Conservation (phyloP, 1,284 basidiomycete genomes). For the Leccinum pachyderme region DNA sequence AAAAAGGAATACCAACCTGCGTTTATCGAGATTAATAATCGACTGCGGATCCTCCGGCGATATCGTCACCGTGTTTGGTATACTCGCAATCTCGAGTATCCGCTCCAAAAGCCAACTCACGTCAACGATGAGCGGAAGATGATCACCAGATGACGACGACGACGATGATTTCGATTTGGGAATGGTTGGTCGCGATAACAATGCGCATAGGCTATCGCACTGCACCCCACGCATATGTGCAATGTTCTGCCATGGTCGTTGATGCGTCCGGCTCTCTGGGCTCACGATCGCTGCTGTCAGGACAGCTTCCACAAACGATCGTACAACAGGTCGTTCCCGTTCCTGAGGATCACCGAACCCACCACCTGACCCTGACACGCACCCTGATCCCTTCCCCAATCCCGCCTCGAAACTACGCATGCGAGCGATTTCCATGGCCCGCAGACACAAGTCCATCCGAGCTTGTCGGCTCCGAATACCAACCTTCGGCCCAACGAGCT, state of each 20-base stretch:
- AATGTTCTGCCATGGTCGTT: slow-evolving; percentile 70
- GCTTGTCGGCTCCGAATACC: slow-evolving; percentile 62
- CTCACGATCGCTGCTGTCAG: slow-evolving; percentile 69
- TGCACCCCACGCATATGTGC: slow-evolving; percentile 54
- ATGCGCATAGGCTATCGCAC: slow-evolving; percentile 57
- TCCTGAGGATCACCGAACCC: slow-evolving; percentile 28
- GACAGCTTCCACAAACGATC: slow-evolving; percentile 76
- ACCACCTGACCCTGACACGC: slow-evolving; percentile 13
- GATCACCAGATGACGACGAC: slow-evolving; percentile 30
- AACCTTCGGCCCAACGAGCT: slow-evolving; percentile 59
- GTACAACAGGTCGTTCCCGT: slow-evolving; percentile 54
- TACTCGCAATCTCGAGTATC: slow-evolving; percentile 70
- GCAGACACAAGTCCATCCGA: slow-evolving; percentile 68
- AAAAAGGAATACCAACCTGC: slow-evolving; percentile 49
- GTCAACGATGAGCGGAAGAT: slow-evolving; percentile 59
- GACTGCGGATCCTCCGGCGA: slow-evolving; percentile 48
- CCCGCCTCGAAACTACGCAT: slow-evolving; percentile 49
- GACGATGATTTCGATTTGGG: slow-evolving; percentile 34
- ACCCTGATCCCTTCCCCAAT: neutral
- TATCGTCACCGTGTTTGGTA: slow-evolving; percentile 67
- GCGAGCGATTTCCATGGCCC: slow-evolving; percentile 68
- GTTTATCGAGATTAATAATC: slow-evolving; percentile 77
- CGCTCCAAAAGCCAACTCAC: slow-evolving; percentile 80
- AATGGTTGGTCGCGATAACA: slow-evolving; percentile 52
- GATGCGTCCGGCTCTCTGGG: slow-evolving; percentile 70